These are phyloP conservation scores for Chytridiales sp. DNA, from an alignment of 371 early-diverging fungal species.

Conservation along the genomic window DNA sequence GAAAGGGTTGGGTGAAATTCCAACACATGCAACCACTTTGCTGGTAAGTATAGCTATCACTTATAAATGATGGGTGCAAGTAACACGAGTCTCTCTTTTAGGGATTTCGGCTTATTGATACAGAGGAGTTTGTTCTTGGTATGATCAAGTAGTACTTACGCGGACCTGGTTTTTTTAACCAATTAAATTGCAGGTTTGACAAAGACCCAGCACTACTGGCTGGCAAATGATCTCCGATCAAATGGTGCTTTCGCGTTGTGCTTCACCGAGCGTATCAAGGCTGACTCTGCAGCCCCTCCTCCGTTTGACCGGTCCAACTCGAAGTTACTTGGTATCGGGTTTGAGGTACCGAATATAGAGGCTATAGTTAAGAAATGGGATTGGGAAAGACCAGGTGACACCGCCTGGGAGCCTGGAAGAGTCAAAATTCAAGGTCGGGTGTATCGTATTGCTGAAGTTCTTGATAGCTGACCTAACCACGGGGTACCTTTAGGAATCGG, in stretches of 20 bases:
- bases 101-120: conserved; percentile 47
- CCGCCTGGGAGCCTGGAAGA: conserved; percentile 33
- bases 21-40: conserved; percentile 4
- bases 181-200: conserved; percentile 27
- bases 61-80: no score
- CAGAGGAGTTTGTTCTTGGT: conserved; percentile 46
- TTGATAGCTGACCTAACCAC: background rate
- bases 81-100: conserved; percentile 1
- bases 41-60: no score
- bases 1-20: background rate
- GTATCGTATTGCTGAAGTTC: background rate
- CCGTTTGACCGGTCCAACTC: conserved; percentile 15
- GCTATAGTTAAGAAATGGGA: conserved; percentile 39
- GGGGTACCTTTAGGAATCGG: conserved; percentile 27
- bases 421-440: conserved; percentile 9
- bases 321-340: conserved; percentile 30
- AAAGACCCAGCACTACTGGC: conserved; percentile 45
- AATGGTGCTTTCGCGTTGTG: conserved; percentile 38
- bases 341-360: conserved; percentile 47
- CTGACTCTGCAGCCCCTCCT: conserved; percentile 29
- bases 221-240: conserved; percentile 46
- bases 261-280: conserved; percentile 39
- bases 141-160: background rate
- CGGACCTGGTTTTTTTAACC: background rate
- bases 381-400: conserved; percentile 38